Percentiles rank a stretch among this genome's conserved stretches.
These are phyloP conservation scores for Beauveria pseudobassiana DNA, from an alignment of 2,329 filamentous ascomycete genomes.

Conservation along the genomic window DNA sequence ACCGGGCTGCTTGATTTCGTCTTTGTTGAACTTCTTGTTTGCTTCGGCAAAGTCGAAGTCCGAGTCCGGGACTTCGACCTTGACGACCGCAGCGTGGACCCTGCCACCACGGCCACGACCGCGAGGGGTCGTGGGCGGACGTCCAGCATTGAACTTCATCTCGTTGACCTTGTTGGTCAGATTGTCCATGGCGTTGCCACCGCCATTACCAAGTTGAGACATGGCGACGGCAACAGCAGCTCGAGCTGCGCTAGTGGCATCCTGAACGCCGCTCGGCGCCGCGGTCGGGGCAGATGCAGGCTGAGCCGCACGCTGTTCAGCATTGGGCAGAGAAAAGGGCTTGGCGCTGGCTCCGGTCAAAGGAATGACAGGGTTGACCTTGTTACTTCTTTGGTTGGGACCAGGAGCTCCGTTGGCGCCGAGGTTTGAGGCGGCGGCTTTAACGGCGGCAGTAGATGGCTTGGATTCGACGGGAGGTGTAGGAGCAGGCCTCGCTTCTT, in stretches of 20 bases:
- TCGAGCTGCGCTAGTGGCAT: conserved; percentile 66
- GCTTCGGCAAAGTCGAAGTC: conserved; percentile 81
- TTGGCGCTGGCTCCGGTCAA: conserved; percentile 41
- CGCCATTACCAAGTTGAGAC: conserved; percentile 53
- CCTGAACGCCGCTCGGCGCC: conserved; percentile 39
- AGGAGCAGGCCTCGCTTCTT: conserved; percentile 53
- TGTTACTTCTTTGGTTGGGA: conserved; percentile 28
- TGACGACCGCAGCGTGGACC: conserved; percentile 39
- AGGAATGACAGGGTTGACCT: conserved; percentile 60
- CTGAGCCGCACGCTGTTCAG: conserved; percentile 19
- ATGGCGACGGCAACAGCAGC: conserved; percentile 75
- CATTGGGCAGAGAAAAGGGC: conserved; percentile 28
- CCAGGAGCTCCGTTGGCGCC: conserved; percentile 30
- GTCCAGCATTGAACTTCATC: conserved; percentile 59
- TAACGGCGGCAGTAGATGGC: conserved; percentile 41
- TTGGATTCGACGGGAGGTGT: conserved; percentile 63
- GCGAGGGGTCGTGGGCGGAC: conserved; percentile 41
- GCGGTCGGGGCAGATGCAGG: conserved; percentile 29
- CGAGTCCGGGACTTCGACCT: conserved; percentile 80
- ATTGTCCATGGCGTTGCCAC: conserved; percentile 55
- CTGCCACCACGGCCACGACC: conserved; percentile 42
- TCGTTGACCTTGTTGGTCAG: conserved; percentile 68
- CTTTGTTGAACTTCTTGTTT: conserved; percentile 42
- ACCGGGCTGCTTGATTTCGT: conserved; percentile 71
- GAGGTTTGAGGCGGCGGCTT: conserved; percentile 32